Percentiles rank a stretch among this genome's conserved stretches.
phyloP scores from a whole-genome alignment of 495 filamentous ascomycete genomes.

The Haplographium delicatum region DNA sequence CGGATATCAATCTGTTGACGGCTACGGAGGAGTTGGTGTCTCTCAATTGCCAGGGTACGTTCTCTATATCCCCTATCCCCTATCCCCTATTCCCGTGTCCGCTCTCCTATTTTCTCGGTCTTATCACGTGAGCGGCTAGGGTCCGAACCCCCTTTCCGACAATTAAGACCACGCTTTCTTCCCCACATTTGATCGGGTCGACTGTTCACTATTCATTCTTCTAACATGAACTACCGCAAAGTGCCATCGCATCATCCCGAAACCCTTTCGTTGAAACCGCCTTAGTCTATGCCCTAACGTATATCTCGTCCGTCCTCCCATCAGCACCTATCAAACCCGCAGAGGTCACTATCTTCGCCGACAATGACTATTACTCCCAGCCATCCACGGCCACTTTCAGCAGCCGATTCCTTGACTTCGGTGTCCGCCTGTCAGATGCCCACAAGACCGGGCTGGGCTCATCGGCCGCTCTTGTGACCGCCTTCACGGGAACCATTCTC shows the following conservation, averaged over 20 bases:
- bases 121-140: constrained; percentile 10
- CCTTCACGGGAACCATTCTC: constrained; percentile 76
- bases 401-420: constrained; percentile 68
- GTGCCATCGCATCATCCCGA: constrained; percentile 1
- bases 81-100: not conserved
- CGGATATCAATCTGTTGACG: constrained; percentile 57
- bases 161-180: not conserved
- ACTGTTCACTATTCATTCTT: too few species aligned
- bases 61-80: constrained; percentile 6
- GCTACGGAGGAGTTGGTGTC: constrained; percentile 71
- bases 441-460: constrained; percentile 97
- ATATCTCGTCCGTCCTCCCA: constrained; percentile 54
- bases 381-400: constrained; percentile 35
- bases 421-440: constrained; percentile 66
- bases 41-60: constrained; percentile 74
- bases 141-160: not conserved
- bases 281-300: constrained; percentile 80
- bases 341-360: constrained; percentile 82
- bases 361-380: constrained; percentile 95
- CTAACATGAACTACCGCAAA: too few species aligned
- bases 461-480: constrained; percentile 90
- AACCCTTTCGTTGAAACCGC: constrained; percentile 93
- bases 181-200: too few species aligned
- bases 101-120: constrained; percentile 6
- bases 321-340: constrained; percentile 57